These are phyloP conservation scores for Globisporangium takayamanum DNA, from an alignment of 352 stramenopile species.

Conservation along the genomic window DNA sequence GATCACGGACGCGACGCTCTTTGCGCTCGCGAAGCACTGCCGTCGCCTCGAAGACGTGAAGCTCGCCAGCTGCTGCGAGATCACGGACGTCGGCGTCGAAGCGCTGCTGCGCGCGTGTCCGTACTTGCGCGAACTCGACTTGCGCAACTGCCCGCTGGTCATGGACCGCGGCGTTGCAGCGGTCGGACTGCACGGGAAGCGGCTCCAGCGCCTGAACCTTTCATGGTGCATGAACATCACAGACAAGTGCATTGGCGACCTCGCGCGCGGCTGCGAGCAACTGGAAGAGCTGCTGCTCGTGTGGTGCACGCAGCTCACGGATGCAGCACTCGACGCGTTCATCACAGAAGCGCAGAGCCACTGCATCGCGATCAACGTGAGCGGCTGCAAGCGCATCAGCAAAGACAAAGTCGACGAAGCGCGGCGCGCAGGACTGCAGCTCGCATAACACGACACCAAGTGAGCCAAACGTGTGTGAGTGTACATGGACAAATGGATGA, in stretches of 20 bases:
- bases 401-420: constrained; percentile 25
- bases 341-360: constrained; percentile 13
- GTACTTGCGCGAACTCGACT: constrained; percentile 44
- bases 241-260: constrained; percentile 68
- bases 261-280: constrained; percentile 54
- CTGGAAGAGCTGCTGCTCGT: constrained; percentile 64
- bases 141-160: constrained; percentile 80
- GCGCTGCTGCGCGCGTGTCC: constrained; percentile 46
- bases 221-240: constrained; percentile 89
- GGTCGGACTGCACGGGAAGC: constrained; percentile 42
- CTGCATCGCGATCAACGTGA: constrained; percentile 42
- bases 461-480: background rate
- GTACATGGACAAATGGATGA: background rate
- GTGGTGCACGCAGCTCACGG: constrained; percentile 82
- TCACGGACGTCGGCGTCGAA: constrained; percentile 75
- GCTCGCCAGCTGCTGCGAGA: constrained; percentile 67
- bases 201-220: constrained; percentile 62
- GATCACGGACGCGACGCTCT: constrained; percentile 63
- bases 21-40: constrained; percentile 57
- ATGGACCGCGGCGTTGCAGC: constrained; percentile 63
- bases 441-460: constrained; percentile 14
- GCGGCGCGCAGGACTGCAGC: constrained; percentile 24
- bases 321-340: constrained; percentile 56
- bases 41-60: constrained; percentile 58
- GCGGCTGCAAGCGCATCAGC: constrained; percentile 64